These are phyloP conservation scores for Dendrocalamus latiflorus DNA, from an alignment of 202 grass and related monocot genomes.

Conservation along the genomic window DNA sequence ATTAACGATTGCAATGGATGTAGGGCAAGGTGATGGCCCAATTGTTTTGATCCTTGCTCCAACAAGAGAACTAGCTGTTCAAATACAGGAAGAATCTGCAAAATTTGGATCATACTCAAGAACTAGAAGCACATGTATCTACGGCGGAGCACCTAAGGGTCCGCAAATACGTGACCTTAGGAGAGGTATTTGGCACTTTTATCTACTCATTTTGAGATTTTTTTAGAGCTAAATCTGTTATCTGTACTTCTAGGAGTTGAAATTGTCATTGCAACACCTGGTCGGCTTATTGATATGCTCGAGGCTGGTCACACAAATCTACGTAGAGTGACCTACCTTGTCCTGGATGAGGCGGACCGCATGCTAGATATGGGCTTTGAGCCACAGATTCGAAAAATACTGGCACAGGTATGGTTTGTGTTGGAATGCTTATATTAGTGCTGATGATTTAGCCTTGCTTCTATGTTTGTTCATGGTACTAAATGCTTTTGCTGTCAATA, in stretches of 20 bases:
- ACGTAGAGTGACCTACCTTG: slow-evolving; percentile 81
- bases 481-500: slow-evolving; percentile 46
- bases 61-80: no score
- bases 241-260: slow-evolving; percentile 60
- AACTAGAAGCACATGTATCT: no score
- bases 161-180: slow-evolving; percentile 80
- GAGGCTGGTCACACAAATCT: slow-evolving; percentile 88
- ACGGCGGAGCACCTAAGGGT: no score
- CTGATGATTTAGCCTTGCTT: background rate
- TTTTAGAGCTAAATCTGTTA: background rate
- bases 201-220: background rate
- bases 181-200: slow-evolving; percentile 46
- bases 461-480: slow-evolving; percentile 11
- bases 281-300: slow-evolving; percentile 86
- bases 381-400: slow-evolving; percentile 94
- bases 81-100: no score
- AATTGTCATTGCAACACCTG: slow-evolving; percentile 89
- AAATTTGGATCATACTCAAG: no score
- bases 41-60: no score
- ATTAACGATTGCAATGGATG: no score
- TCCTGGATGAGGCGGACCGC: slow-evolving; percentile 90
- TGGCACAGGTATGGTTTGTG: slow-evolving; percentile 60
- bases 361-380: slow-evolving; percentile 99
- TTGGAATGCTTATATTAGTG: background rate
- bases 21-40: no score